Evolutionary conservation across 2,329 filamentous ascomycete species (phyloP), one percentile per base, ranked within the genome.

Genomic region (Alternaria sp.): DNA sequence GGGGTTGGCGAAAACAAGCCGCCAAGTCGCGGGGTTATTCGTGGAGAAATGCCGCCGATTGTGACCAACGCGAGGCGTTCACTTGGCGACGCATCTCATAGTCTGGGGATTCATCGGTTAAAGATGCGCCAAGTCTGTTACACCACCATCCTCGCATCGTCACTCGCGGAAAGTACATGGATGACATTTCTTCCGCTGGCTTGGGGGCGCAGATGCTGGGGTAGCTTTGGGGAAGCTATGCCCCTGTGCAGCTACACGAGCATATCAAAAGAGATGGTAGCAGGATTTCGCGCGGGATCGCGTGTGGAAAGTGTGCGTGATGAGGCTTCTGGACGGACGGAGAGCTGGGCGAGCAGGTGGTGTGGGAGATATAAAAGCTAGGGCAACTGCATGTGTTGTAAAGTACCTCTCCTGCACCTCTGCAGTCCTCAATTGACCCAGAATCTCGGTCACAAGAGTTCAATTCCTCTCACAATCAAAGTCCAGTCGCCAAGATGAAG

Each of bases 161-260:
- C 38, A 66, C 66, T 66, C 63, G 64, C 57, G 63, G 65, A 67
- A 67, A 56, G 44, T 45, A 51, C 54, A n/a, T 43, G 30, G n/a
- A 52, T 54, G 18, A 27, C 18, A 49, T 51, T 43, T 58, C 45
- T 40, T 62, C 46, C 54, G 62, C 36, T 58, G 46, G 54, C 34
- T 54, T 48, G 52, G 54, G 25, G 30, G 51, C 45, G 44, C 49
- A 11, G 5, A 57, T 44, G 7, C 38, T 50, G 30, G 30, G 53
- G 27, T 49, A 43, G 18, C 28, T 57, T 46, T 58, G 34, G 22
- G 32, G 43, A 50, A 59, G 55, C 53, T 57, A 56, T 57, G 44
- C 3, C 48, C 34, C 18, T 25, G 16, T 54, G 27, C 36, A 28
- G 12, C 18, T 51, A 52, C 34, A 54, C 32, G 20, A 54, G 52